Evolutionary conservation across 495 filamentous ascomycete genomes (phyloP), one percentile per base, ranked within the genome.

Genomic region (Bacidia rubella): DNA sequence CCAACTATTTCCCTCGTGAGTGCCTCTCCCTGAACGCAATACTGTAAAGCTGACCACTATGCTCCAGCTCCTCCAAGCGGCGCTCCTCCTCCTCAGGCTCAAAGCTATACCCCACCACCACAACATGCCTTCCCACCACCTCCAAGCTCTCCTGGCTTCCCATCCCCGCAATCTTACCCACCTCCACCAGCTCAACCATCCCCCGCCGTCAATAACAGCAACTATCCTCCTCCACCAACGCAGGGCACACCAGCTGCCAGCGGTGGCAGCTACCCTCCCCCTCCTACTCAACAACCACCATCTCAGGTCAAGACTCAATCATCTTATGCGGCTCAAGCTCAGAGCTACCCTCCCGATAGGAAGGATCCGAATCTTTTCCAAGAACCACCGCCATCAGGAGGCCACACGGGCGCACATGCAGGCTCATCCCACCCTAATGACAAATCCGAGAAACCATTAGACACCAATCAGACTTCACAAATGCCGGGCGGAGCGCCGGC

Each of bases 401-500:
- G 59, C 7, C 48, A 56, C 27, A 49, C 49, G 11, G 60, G 57
- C 12, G 49, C 50, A 39, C 44, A 57, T 17, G 47, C 49, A 50
- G 53, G 35, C 38, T 39, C 48, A 26, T 57, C 54, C 23, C 54
- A 63, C 12, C 53, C 56, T 0, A 56, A 61, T 1, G 58, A 64
- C 1, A 55, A 61, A 0, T 43, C 54, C 5, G 65, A 61, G 51
- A 52, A 49, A 2, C 27, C 52, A 0, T 35, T 62, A 12, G 60
- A 61, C 38, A 60, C 60, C 21, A 54, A 66, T 24, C 17, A 55
- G 4, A 17, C 50, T 3, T 15, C n/a, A 29, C 58, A 63, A 47
- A 60, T 63, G 49, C 66, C 64, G 0, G 66, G 66, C 2, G 78
- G 77, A 2, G 71, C 78, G 12, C 76, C 74, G 0, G 40, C 69